Base-by-base conservation (phyloP, 1,139 yeast species). In the Hansenula sp. region DNA sequence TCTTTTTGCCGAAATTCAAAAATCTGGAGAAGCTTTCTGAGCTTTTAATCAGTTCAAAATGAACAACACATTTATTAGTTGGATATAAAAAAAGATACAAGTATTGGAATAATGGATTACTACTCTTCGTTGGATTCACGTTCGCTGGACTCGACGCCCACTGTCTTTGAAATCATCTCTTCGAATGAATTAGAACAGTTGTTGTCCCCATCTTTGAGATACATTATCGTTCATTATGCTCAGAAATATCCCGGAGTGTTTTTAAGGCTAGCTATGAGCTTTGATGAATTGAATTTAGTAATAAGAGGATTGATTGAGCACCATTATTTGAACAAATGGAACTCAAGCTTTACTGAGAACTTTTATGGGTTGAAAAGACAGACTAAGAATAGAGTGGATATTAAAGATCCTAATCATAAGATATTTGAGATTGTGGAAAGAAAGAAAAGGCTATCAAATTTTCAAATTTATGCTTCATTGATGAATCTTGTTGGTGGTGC, bases 341-440 rank as follows among this genome's bases (percentile, higher is more conserved):
- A 87, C 57, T 81, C 96, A 0, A 79, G 94, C 2, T 89, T 93
- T 55, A 88, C 96, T 0, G 98, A 91, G 61, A 87, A 87, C 61
- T 93, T 91, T 60, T 91, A 93, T 59, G 98, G 97, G 2, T 66
- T 93, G 53, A 89, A 90, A 60, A 68, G 96, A 44, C 54, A 74
- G 3, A 63, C 74, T 36, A 59, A 72, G 12, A 55, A 57, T 33
- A 52, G 58, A 21, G 55, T 58, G 8, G 46, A 60, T 17, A 50
- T 59, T 10, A 53, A 60, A 19, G 59, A 58, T 38, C 28, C 40
- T 10, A 38, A 48, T 28, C 43, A 41, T 35, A 44, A 47, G 33
- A 47, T 51, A 16, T 83, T 84, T 0, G 67, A 72, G 3, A 59
- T 76, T 63, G 63, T 81, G 12, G 87, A 83, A 47, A 68, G 69